These are phyloP conservation scores for Pythium apleroticum DNA, from an alignment of 352 stramenopile species.

Conservation along the genomic window DNA sequence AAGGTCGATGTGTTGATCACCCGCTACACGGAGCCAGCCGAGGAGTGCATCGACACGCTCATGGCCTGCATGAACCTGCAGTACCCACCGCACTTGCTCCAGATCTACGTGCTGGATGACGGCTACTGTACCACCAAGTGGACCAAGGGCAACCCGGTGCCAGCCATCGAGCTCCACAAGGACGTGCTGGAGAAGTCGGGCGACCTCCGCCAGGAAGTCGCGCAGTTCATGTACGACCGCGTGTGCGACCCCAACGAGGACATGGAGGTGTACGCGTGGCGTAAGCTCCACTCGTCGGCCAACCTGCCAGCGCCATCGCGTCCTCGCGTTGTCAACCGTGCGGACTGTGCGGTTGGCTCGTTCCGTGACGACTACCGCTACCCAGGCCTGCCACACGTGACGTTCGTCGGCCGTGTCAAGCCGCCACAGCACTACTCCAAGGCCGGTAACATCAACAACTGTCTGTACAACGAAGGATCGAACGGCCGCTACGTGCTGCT, in stretches of 20 bases:
- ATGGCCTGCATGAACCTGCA: constrained; percentile 53
- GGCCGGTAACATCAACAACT: constrained; percentile 89
- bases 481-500: constrained; percentile 83
- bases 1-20: constrained; percentile 46
- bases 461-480: constrained; percentile 82
- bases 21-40: constrained; percentile 52
- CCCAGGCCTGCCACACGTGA: constrained; percentile 71
- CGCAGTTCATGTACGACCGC: constrained; percentile 86
- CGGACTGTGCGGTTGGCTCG: constrained; percentile 70
- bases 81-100: constrained; percentile 48
- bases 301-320: constrained; percentile 72
- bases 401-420: constrained; percentile 79
- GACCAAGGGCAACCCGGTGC: constrained; percentile 38
- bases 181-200: constrained; percentile 73
- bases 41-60: constrained; percentile 50
- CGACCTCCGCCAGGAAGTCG: constrained; percentile 75
- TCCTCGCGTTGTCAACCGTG: constrained; percentile 66
- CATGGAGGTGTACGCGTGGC: constrained; percentile 83
- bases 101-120: constrained; percentile 50
- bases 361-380: constrained; percentile 86
- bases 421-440: constrained; percentile 82
- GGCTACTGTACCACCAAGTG: constrained; percentile 53
- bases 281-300: constrained; percentile 80
- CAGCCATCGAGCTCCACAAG: constrained; percentile 41
- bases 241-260: constrained; percentile 83